Conservation (phyloP, 306 rosid genomes). For the Cucumis hystrix region DNA sequence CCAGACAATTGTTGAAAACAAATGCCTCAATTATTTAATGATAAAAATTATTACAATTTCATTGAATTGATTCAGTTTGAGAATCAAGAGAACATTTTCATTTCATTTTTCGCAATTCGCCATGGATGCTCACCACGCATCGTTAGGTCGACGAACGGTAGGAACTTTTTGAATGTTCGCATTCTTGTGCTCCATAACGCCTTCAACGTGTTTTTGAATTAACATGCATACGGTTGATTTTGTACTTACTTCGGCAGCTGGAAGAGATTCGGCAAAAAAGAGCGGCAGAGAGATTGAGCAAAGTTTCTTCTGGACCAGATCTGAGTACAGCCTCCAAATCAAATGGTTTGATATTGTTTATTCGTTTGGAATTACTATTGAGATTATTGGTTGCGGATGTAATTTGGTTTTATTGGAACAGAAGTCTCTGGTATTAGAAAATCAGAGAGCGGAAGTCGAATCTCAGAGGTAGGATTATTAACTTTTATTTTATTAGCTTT, state of each 20-base stretch:
- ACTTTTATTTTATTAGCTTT: not conserved
- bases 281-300: constrained; percentile 72
- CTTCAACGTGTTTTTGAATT: not conserved
- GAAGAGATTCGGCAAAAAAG: constrained; percentile 92
- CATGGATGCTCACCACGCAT: constrained; percentile 78
- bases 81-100: not conserved
- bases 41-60: not conserved
- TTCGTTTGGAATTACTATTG: not conserved
- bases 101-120: not conserved
- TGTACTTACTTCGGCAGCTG: constrained; percentile 21
- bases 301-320: constrained; percentile 80
- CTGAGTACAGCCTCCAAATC: constrained; percentile 28
- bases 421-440: constrained; percentile 39
- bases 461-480: constrained; percentile 42
- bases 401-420: constrained; percentile 12
- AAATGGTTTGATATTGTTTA: constrained; percentile 28
- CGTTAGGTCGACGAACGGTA: constrained; percentile 85
- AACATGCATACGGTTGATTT: not conserved
- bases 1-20: not conserved
- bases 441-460: constrained; percentile 57
- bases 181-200: not conserved
- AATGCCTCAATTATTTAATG: accelerated
- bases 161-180: not conserved
- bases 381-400: not conserved
- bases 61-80: not conserved